Conservation (phyloP, 192 early-diverging fungal genomes). For the Coemansia sp. region DNA sequence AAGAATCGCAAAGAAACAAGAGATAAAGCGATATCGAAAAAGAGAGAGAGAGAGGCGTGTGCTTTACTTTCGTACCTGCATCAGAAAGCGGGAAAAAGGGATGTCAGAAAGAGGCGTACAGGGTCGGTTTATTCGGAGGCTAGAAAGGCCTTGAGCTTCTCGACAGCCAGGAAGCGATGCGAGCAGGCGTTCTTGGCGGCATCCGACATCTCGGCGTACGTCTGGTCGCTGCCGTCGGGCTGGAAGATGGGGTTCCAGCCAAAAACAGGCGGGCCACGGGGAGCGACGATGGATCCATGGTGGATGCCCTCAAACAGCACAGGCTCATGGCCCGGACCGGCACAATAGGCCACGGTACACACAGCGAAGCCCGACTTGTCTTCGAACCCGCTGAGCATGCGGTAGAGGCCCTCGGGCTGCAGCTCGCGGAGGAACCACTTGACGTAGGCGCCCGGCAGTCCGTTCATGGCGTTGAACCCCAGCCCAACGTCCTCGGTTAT, state of each 20-base stretch:
- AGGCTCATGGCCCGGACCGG: constrained; percentile 75
- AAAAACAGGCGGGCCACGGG: constrained; percentile 79
- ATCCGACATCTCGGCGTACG: constrained; percentile 88
- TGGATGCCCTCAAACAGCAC: constrained; percentile 82
- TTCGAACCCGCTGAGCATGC: constrained; percentile 81
- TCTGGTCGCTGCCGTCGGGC: constrained; percentile 69
- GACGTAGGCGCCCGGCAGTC: constrained; percentile 84
- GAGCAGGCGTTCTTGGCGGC: constrained; percentile 85
- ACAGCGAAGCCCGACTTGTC: constrained; percentile 85
- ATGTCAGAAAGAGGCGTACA: not conserved
- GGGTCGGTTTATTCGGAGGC: not conserved
- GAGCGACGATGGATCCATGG: constrained; percentile 79
- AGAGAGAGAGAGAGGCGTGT: not conserved
- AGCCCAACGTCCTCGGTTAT: constrained; percentile 94
- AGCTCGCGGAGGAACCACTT: constrained; percentile 93
- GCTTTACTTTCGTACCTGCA: not conserved
- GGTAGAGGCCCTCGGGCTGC: constrained; percentile 72
- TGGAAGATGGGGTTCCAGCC: constrained; percentile 98
- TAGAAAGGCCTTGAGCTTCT: constrained; percentile 58
- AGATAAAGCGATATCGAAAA: not conserved
- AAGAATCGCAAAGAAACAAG: not conserved
- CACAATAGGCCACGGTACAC: constrained; percentile 88
- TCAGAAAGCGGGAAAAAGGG: not conserved
- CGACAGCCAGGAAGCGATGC: constrained; percentile 74
- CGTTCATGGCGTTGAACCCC: constrained; percentile 91